Evolutionary conservation across 805 yeast genomes (phyloP).

Genomic region (Ogataea thermomethanolica): DNA sequence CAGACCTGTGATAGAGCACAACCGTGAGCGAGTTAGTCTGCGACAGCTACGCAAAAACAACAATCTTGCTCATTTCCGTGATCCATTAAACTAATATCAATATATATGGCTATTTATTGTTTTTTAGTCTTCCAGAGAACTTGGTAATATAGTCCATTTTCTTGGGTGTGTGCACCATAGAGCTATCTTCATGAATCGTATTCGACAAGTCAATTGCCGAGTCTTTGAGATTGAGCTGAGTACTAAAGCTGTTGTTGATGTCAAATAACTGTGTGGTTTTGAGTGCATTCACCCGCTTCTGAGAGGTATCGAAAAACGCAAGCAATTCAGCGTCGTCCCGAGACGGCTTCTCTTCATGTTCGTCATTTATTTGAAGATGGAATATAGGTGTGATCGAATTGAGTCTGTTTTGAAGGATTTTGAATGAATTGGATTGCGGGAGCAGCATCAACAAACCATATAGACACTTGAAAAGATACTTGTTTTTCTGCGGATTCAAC

Average conservation of each 20-base stretch:
- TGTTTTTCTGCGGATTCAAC: slow-evolving; percentile 80
- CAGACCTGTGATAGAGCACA: slow-evolving; percentile 2
- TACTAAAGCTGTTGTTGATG: slow-evolving; percentile 13
- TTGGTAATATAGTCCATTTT: slow-evolving; percentile 23
- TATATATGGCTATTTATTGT: slow-evolving; percentile 10
- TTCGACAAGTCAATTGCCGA: slow-evolving; percentile 14
- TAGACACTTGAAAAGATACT: slow-evolving; percentile 77
- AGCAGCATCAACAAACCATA: slow-evolving; percentile 91
- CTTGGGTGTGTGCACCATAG: slow-evolving; percentile 16
- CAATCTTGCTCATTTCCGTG: slow-evolving; percentile 74
- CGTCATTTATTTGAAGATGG: slow-evolving; percentile 25
- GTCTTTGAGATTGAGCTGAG: slow-evolving; percentile 13
- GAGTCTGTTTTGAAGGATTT: slow-evolving; percentile 73
- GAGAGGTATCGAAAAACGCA: slow-evolving; percentile 47
- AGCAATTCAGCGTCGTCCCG: slow-evolving; percentile 34
- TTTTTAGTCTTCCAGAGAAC: slow-evolving; percentile 22
- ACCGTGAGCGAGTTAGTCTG: slow-evolving; percentile 1
- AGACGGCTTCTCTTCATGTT: slow-evolving; percentile 25
- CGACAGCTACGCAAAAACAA: slow-evolving; percentile 36
- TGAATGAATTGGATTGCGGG: slow-evolving; percentile 91
- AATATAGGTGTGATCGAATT: slow-evolving; percentile 49
- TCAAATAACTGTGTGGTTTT: slow-evolving; percentile 10
- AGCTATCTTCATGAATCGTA: slow-evolving; percentile 15
- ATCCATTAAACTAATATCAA: slow-evolving; percentile 26
- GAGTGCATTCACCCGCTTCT: slow-evolving; percentile 32